Percentiles rank a stretch among this genome's conserved stretches.
These are phyloP conservation scores for Aspergillus sp. DNA, from an alignment of 2,329 filamentous ascomycete genomes.

Conservation along the genomic window DNA sequence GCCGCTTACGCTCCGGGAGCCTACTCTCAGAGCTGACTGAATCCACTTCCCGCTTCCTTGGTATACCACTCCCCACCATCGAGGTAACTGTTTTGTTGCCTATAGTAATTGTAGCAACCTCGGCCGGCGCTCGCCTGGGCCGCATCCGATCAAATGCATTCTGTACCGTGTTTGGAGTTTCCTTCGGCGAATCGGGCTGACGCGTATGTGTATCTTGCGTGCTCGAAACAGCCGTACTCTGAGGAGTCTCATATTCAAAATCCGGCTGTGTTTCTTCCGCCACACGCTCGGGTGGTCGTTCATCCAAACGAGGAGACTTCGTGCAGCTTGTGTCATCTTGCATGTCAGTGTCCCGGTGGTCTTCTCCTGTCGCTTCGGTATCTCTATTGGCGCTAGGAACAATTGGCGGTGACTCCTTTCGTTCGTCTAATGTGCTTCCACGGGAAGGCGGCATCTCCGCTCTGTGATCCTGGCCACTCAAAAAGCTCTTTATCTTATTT, in stretches of 20 bases:
- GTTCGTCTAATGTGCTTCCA: slow-evolving; percentile 2
- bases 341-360: neutral
- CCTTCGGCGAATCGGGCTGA: slow-evolving; percentile 6
- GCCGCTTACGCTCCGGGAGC: slow-evolving; percentile 28
- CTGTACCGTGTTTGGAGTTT: slow-evolving; percentile 41
- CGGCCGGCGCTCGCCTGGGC: slow-evolving; percentile 50
- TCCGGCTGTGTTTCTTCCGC: slow-evolving; percentile 6
- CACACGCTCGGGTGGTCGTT: slow-evolving; percentile 3
- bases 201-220: slow-evolving; percentile 8
- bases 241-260: slow-evolving; percentile 4
- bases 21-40: slow-evolving; percentile 12
- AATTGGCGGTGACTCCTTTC: slow-evolving; percentile 2
- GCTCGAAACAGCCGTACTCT: slow-evolving; percentile 2
- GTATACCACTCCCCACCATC: slow-evolving; percentile 49
- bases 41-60: slow-evolving; percentile 25
- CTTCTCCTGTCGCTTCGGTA: slow-evolving; percentile 3
- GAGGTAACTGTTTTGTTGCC: slow-evolving; percentile 59
- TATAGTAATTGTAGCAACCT: slow-evolving; percentile 66
- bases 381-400: neutral
- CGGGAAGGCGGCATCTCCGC: slow-evolving; percentile 7
- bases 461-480: slow-evolving; percentile 12
- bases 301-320: slow-evolving; percentile 3
- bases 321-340: neutral
- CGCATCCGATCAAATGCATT: slow-evolving; percentile 58
- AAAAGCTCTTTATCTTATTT: slow-evolving; percentile 14